Evolutionary conservation across 2,329 filamentous ascomycete species (phyloP).

Genomic region (Uncinocarpus reesii): DNA sequence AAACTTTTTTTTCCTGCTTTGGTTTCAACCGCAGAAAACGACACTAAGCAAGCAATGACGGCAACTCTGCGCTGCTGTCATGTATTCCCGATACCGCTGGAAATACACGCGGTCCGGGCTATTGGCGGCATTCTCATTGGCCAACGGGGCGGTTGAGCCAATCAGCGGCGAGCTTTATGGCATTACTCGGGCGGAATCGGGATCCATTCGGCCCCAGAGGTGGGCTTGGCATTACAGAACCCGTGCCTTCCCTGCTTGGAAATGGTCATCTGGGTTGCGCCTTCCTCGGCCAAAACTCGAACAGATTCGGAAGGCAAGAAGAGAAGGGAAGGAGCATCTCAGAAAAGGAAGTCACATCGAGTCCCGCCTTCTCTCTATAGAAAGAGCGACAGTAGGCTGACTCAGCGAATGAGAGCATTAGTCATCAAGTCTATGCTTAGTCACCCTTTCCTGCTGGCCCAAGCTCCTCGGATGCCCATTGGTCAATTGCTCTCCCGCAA

Average conservation of each 20-base stretch:
- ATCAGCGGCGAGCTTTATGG: background rate
- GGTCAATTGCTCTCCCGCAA: background rate
- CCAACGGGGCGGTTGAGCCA: background rate
- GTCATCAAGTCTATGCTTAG: background rate
- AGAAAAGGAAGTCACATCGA: no score
- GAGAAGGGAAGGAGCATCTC: no score
- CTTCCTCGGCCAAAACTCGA: no score
- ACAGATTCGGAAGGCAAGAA: no score
- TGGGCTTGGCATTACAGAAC: background rate
- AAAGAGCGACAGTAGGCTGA: no score
- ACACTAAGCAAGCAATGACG: conserved; percentile 6
- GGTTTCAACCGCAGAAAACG: background rate
- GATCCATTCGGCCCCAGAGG: conserved; percentile 4
- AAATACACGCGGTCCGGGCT: background rate
- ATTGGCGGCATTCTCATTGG: conserved; percentile 1
- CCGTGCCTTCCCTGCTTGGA: background rate
- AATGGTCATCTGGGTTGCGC: background rate
- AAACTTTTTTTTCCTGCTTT: conserved; percentile 11
- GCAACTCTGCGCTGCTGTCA: background rate
- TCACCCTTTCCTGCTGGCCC: background rate
- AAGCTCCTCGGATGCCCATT: background rate
- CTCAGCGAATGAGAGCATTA: background rate
- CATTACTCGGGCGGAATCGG: conserved; percentile 12
- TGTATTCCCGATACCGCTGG: background rate
- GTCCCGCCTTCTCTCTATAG: no score